Base-by-base conservation (phyloP, 2,329 filamentous ascomycete genomes). In the Xylariaceae sp. region DNA sequence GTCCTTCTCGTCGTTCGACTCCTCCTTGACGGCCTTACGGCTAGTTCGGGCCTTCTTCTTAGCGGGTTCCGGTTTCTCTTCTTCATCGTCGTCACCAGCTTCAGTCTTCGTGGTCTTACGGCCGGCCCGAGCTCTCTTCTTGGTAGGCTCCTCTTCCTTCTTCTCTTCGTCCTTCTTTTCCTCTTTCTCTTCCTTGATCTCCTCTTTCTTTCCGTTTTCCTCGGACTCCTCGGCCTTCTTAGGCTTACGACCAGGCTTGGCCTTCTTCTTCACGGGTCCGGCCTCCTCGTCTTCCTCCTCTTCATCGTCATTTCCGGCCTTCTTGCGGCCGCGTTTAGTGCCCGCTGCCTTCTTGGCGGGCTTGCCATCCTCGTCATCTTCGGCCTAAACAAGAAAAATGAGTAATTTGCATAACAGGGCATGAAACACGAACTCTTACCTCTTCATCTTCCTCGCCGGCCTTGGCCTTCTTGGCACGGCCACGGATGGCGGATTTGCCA, bases 401-500 rank as follows among this genome's bases (percentile, higher is more conserved):
- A 65, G 55, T n/a, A n/a, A 57, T n/a, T 51, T 41, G 23, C 7
- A 53, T 18, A 53, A 4, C 5, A 23, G 10, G 11, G 15, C 39
- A 57, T 39, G 61, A 61, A 57, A 47, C 61, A 64, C 45, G 59
- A 58, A 50, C 44, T 55, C 64, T 63, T 6, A 69, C 69, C 52
- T 76, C 72, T 6, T 68, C 68, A 23, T 74, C 72, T 6, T 75
- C 72, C 5, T 76, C 72, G 6, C 68, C 68, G 34, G 72, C 70
- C 45, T 74, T 74, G 54, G 69, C 65, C 58, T 72, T 75, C 64
- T 71, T 73, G 37, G 71, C 68, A 44, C 71, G 71, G 17, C 76
- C 71, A 59, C 84, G 85, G 69, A 88, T 89, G 23, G 88, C 87
- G 60, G 77, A 81, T 67, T 80, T 78, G 13, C 88, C 88, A 2